Evolutionary conservation across 257 asterid species (phyloP), one percentile per base, ranked within the genome.

Genomic region (Eustoma russellianum): DNA sequence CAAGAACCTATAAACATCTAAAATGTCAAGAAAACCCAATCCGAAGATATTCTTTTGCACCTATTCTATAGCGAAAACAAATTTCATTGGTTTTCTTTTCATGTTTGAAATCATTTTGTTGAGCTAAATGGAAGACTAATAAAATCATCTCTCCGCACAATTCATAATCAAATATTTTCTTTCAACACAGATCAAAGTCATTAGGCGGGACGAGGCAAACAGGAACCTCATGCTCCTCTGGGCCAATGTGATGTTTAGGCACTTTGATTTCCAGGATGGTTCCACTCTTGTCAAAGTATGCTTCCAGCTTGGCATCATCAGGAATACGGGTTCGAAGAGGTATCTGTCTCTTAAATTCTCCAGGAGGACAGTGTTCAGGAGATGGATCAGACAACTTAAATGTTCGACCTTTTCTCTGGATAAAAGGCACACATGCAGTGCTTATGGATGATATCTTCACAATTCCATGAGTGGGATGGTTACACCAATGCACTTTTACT

Each of bases 401-500:
- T 24, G 78, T 85, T 76, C 95, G 50, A 64, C 72, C 76, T 46
- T 77, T 77, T 67, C 95, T 75, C 73, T 75, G 76, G 72, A 85
- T 67, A 53, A 66, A 71, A 11, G 88, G 86, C 3, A 70, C 51
- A 6, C 81, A 73, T 18, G 88, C 79, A 1, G 81, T 74, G 49
- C 95, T 85, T 17, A 30, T 61, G 41, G 88, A 82, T 2, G 80
- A 74, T 1, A 85, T 74, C 68, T 81, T 85, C 52, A 85, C 73
- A 41, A 85, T 77, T 56, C 92, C 95, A 12, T 70, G 86, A 0
- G 86, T 71, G 6, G 64, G 68, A 5, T 86, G 73, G 50, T 85
- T 85, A 63, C 86, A 73, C 95, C 95, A 85, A 0, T 92, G 77
- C 19, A 85, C 95, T 54, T 79, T 85, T 30, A 85, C 88, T 75